These are phyloP conservation scores for Aureobasidium sp. DNA, from an alignment of 2,329 filamentous ascomycete species.

Conservation along the genomic window DNA sequence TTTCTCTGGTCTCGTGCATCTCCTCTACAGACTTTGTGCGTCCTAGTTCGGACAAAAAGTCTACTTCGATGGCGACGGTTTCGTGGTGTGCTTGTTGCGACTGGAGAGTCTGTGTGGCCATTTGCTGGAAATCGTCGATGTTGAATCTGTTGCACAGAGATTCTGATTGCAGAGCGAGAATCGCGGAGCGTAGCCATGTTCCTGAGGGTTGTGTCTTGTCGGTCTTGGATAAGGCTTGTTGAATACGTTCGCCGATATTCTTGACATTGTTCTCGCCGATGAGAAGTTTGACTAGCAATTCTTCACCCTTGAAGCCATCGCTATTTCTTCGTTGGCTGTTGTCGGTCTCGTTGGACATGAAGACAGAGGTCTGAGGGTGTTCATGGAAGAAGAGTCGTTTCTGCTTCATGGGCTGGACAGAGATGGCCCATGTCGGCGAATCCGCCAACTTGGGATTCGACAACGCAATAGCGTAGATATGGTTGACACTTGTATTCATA, in stretches of 20 bases:
- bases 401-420: conserved; percentile 4
- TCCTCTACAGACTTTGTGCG: background rate
- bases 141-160: background rate
- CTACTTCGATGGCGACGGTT: background rate
- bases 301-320: background rate
- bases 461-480: conserved; percentile 5
- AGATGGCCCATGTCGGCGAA: background rate
- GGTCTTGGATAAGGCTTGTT: background rate
- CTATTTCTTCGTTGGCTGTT: background rate
- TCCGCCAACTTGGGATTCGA: background rate
- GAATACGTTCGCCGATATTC: background rate
- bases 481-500: background rate
- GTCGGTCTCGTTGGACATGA: background rate
- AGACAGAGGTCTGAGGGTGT: conserved; percentile 1
- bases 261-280: background rate
- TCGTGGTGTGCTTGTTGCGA: conserved; percentile 6
- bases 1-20: conserved; percentile 14
- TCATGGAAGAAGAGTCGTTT: conserved; percentile 7
- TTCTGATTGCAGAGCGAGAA: background rate
- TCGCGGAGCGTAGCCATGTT: background rate
- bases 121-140: background rate
- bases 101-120: background rate
- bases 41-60: background rate
- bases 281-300: conserved; percentile 6
- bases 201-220: background rate